Evolutionary conservation across 371 early-diverging fungal species (phyloP).

Genomic region (Mucor plumbeus): DNA sequence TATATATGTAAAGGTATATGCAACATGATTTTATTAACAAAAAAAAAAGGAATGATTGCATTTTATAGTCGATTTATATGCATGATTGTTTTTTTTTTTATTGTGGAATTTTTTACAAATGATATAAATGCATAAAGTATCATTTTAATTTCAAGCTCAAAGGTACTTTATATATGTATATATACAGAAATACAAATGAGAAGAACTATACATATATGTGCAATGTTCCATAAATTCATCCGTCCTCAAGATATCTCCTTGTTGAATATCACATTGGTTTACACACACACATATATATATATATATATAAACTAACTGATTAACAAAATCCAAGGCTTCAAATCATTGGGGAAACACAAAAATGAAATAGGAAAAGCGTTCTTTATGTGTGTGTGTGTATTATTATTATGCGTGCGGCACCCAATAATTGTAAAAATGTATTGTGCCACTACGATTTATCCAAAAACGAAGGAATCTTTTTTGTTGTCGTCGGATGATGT

Average conservation of each 20-base stretch:
- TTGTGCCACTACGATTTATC: not conserved
- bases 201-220: not conserved
- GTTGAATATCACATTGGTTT: no score
- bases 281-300: no score
- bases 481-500: slow-evolving; percentile 7
- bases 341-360: slow-evolving; percentile 2
- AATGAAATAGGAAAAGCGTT: slow-evolving; percentile 2
- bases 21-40: not conserved
- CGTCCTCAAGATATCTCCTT: not conserved
- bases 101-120: not conserved
- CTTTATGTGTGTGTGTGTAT: not conserved
- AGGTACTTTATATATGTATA: no score
- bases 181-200: not conserved
- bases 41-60: slow-evolving; percentile 2
- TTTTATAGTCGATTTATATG: not conserved
- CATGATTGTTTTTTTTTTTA: not conserved
- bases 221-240: not conserved
- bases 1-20: slow-evolving; percentile 3
- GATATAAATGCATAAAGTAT: not conserved
- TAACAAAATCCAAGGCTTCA: no score
- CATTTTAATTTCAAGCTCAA: not conserved
- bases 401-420: slow-evolving; percentile 3
- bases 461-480: not conserved
- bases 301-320: not conserved
- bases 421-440: not conserved